phyloP scores from a whole-genome alignment of 164 flowering plant species.

The Annona squamosa region DNA sequence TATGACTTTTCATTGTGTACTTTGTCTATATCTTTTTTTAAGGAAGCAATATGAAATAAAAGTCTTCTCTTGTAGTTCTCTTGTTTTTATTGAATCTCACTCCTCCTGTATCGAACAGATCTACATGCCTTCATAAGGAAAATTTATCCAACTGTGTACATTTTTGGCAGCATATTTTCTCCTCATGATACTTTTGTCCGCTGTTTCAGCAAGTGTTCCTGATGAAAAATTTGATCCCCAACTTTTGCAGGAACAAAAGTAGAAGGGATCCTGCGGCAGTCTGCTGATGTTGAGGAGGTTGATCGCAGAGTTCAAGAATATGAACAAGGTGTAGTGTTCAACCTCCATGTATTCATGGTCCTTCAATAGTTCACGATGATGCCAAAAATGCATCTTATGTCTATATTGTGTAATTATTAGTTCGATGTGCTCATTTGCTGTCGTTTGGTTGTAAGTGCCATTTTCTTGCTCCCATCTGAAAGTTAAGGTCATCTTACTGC shows the following conservation, averaged over 20 bases:
- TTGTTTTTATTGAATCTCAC: too few species aligned
- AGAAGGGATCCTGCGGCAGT: conserved; percentile 91
- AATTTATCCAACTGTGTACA: too few species aligned
- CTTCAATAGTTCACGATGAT: background rate
- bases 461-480: background rate
- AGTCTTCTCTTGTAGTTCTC: too few species aligned
- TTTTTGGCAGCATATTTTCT: too few species aligned
- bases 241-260: conserved; percentile 59
- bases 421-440: background rate
- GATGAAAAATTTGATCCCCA: background rate
- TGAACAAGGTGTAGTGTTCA: conserved; percentile 81
- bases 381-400: background rate
- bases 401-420: background rate
- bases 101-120: too few species aligned
- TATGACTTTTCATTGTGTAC: too few species aligned
- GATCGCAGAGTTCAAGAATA: conserved; percentile 91
- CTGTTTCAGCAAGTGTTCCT: too few species aligned
- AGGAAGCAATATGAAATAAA: too few species aligned
- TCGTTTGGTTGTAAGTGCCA: background rate
- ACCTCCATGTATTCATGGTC: background rate
- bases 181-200: too few species aligned
- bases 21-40: too few species aligned
- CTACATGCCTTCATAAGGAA: too few species aligned
- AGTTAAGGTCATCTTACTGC: background rate
- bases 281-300: conserved; percentile 99